Evolutionary conservation across 2,329 filamentous ascomycete species (phyloP).

Genomic region (Cercospora citrullina): DNA sequence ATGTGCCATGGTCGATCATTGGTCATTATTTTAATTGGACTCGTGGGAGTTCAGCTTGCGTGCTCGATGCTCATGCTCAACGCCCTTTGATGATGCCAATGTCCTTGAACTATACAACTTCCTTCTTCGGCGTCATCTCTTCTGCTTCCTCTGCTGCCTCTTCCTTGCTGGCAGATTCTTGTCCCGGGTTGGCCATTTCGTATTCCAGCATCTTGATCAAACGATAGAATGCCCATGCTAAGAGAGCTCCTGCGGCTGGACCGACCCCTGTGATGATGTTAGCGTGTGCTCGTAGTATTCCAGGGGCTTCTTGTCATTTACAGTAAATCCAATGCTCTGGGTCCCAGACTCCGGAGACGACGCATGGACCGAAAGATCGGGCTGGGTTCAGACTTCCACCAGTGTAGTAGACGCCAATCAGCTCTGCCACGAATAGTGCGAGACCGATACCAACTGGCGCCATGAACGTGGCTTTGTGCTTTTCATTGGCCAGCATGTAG

Average conservation of each 20-base stretch:
- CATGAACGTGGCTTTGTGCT: slow-evolving; percentile 48
- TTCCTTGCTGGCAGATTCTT: slow-evolving; percentile 26
- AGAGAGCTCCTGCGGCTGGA: slow-evolving; percentile 33
- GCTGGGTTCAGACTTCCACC: slow-evolving; percentile 43
- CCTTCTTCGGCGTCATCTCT: slow-evolving; percentile 28
- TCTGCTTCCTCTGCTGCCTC: slow-evolving; percentile 27
- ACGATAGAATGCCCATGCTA: slow-evolving; percentile 40
- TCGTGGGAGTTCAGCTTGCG: neutral
- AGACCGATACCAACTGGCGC: slow-evolving; percentile 52
- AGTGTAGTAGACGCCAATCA: slow-evolving; percentile 42
- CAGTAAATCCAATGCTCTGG: slow-evolving; percentile 31
- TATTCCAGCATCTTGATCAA: slow-evolving; percentile 39
- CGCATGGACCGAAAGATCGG: slow-evolving; percentile 38
- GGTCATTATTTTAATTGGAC: neutral
- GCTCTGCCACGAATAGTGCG: slow-evolving; percentile 50
- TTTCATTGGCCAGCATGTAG: slow-evolving; percentile 45
- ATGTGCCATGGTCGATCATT: neutral
- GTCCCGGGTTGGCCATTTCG: slow-evolving; percentile 37
- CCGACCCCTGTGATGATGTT: slow-evolving; percentile 32
- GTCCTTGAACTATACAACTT: slow-evolving; percentile 12
- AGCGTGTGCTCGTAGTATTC: neutral
- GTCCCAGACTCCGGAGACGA: slow-evolving; percentile 30
- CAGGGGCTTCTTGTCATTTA: neutral
- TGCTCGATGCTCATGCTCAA: neutral
- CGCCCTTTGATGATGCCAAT: neutral